These are phyloP conservation scores for Fennellomyces sp. DNA, from an alignment of 371 early-diverging fungal genomes.

Conservation along the genomic window DNA sequence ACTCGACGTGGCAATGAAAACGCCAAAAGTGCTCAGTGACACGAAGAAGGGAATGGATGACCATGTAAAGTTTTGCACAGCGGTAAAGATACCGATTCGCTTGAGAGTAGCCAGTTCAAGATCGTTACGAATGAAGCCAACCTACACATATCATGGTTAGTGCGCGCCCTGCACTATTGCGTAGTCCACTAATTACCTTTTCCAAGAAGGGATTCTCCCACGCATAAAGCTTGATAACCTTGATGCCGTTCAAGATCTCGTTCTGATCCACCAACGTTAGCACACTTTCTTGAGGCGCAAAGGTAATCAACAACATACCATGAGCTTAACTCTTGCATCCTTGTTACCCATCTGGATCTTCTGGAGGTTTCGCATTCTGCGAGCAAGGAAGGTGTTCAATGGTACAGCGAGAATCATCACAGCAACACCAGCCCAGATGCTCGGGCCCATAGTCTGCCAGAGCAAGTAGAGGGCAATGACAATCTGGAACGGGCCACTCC, in stretches of 20 bases:
- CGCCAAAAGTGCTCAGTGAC: conserved; percentile 81
- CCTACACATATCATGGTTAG: too few species aligned
- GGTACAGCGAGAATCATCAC: conserved; percentile 83
- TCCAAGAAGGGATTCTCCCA: conserved; percentile 76
- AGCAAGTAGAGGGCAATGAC: conserved; percentile 78
- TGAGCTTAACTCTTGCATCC: conserved; percentile 87
- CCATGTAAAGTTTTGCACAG: conserved; percentile 68
- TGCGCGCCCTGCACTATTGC: not conserved
- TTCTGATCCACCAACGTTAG: conserved; percentile 43
- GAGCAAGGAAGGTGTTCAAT: conserved; percentile 64
- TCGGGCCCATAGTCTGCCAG: conserved; percentile 81
- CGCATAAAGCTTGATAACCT: conserved; percentile 88
- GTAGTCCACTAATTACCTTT: conserved; percentile 19
- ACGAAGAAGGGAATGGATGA: conserved; percentile 89
- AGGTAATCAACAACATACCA: conserved; percentile 53
- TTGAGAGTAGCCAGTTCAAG: conserved; percentile 77
- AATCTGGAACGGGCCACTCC: conserved; percentile 95
- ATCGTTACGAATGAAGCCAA: conserved; percentile 76
- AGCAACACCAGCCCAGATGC: conserved; percentile 87
- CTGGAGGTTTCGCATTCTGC: conserved; percentile 71
- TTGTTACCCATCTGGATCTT: conserved; percentile 91
- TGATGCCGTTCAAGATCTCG: conserved; percentile 92
- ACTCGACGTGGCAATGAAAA: conserved; percentile 66
- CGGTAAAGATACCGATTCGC: conserved; percentile 69
- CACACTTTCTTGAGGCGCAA: not conserved